Evolutionary conservation across 306 rosid genomes (phyloP), one percentile per base, ranked within the genome.

Genomic region (Cotoneaster glaucophyllus): DNA sequence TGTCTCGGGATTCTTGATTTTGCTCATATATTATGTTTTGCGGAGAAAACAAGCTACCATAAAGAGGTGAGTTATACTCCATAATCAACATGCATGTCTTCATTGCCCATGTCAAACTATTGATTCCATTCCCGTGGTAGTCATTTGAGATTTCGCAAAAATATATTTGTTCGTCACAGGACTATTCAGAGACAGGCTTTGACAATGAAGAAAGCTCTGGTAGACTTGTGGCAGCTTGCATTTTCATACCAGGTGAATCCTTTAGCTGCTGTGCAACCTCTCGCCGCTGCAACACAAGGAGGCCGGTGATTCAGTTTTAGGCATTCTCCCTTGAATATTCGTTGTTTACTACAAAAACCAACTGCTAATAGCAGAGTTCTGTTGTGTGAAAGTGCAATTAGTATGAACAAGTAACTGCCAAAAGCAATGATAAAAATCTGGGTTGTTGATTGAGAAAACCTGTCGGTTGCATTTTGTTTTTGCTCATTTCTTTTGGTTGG

Each of bases 181-280:
- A 50, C 74, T 75, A 71, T 84, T 58, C 78, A 78, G 69, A 83
- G 79, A 82, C 93, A 83, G 74, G 82, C 79, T 67, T 37, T 48
- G 12, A 74, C 83, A 1, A 22, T 79, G 53, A 92, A 83, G 84
- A 90, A 78, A 56, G 99, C 88, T 53, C 41, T 89, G 80, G 81
- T 83, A 14, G 97, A 92, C 78, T 64, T 90, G 63, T 90, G 97
- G 99, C 84, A 86, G 80, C 99, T 95, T 74, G 97, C 97, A 22
- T 95, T 92, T 85, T 92, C 99, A 0, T 89, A 92, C 80, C 92
- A 92, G 76, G 93, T 95, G 59, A 90, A 95, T 83, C 97, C 97
- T 81, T 82, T 95, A 48, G 96, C 97, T 34, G 88, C 87, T 73
- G 89, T 92, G 64, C 90, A 90, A 75, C 89, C 97, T 24, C 84